Percentiles rank a stretch among this genome's conserved stretches.
These are phyloP conservation scores for Pyrenula massariospora DNA, from an alignment of 495 filamentous ascomycete genomes.

Conservation along the genomic window DNA sequence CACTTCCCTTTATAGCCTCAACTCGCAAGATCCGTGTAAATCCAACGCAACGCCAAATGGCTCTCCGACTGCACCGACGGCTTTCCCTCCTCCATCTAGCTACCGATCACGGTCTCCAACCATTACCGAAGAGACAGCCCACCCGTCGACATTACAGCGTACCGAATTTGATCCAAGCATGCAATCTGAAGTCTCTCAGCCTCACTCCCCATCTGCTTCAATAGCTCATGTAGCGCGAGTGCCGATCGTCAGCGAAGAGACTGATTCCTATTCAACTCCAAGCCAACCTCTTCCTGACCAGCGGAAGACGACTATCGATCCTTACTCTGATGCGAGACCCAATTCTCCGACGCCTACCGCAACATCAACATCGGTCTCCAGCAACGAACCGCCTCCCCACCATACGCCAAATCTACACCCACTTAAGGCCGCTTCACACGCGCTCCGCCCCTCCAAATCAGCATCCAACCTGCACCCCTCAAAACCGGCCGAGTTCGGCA, in stretches of 20 bases:
- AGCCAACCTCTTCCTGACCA: background rate
- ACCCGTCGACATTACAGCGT: background rate
- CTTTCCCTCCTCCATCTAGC: conserved; percentile 21
- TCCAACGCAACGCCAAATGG: conserved; percentile 6
- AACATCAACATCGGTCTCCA: background rate
- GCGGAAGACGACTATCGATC: background rate
- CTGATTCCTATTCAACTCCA: background rate
- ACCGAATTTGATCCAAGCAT: background rate
- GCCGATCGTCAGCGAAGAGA: background rate
- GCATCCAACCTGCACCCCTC: conserved; percentile 48
- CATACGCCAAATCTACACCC: background rate
- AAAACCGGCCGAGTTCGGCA: conserved; percentile 20
- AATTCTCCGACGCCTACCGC: background rate
- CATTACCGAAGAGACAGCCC: background rate
- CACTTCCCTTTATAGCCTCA: conserved; percentile 26
- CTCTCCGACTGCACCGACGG: conserved; percentile 23
- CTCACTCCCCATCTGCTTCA: background rate
- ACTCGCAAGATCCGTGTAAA: conserved; percentile 6
- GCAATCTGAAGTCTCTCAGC: background rate
- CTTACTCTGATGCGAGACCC: too few species aligned
- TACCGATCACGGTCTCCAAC: conserved; percentile 11
- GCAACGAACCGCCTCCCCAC: background rate
- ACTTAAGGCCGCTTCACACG: conserved; percentile 11
- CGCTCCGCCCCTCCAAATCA: conserved; percentile 19
- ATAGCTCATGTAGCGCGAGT: background rate